phyloP scores from a whole-genome alignment of 495 filamentous ascomycete genomes.

The Hyaloscypha bicolor region DNA sequence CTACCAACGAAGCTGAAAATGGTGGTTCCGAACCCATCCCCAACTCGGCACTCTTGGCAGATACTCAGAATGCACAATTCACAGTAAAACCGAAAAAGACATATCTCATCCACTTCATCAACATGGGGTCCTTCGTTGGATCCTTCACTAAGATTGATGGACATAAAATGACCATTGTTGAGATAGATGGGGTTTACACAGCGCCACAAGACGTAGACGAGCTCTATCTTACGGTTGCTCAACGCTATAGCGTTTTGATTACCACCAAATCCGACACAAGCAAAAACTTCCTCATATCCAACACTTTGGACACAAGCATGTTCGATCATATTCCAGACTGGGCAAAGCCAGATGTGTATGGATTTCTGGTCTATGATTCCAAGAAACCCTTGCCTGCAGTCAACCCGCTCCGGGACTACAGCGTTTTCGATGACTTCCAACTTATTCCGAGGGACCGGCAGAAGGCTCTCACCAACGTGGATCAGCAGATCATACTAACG shows the following conservation, averaged over 20 bases:
- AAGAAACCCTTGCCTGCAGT: not conserved
- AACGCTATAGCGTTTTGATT: constrained; percentile 47
- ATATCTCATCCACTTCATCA: constrained; percentile 75
- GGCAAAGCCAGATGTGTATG: constrained; percentile 5
- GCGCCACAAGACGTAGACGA: constrained; percentile 57
- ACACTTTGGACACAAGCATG: constrained; percentile 51
- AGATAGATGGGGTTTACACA: constrained; percentile 54
- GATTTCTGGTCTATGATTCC: constrained; percentile 9
- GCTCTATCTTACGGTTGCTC: constrained; percentile 52
- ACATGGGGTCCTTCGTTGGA: constrained; percentile 63
- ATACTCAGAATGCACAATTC: constrained; percentile 54
- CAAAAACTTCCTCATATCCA: constrained; percentile 7
- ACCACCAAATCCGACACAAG: constrained; percentile 43
- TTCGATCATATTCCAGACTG: not conserved
- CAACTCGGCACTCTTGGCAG: constrained; percentile 69
- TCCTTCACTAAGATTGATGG: constrained; percentile 72
- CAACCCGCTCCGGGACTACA: not conserved
- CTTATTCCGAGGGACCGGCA: not conserved
- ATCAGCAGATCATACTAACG: constrained; percentile 7
- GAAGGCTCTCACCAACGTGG: not conserved
- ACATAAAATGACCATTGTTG: constrained; percentile 60
- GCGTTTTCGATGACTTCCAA: constrained; percentile 2
- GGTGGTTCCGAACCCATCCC: constrained; percentile 63
- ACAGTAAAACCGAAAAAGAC: constrained; percentile 67
- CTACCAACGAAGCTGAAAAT: constrained; percentile 47